Evolutionary conservation across 176 grass and related monocot species (phyloP).

Genomic region (Lolium perenne): DNA sequence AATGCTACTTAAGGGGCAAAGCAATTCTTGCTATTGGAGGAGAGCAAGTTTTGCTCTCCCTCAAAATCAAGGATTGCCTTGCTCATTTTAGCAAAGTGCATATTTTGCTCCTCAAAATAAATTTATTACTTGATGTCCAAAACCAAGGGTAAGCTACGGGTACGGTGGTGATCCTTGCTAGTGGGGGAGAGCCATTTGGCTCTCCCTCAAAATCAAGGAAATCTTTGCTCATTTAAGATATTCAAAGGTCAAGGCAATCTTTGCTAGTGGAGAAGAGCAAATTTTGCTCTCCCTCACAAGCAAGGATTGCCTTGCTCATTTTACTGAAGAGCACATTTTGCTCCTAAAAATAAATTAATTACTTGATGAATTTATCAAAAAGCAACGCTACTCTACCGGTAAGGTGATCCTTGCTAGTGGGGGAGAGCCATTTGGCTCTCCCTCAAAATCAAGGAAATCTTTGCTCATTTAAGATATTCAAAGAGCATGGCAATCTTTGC

Average conservation of each 20-base stretch:
- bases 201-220: not conserved
- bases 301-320: not conserved
- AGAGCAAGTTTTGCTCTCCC: not conserved
- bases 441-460: not conserved
- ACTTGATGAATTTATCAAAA: not conserved
- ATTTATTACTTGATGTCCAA: no score
- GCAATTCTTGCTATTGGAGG: not conserved
- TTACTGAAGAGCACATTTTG: not conserved
- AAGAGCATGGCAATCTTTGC: not conserved
- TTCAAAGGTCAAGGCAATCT: not conserved
- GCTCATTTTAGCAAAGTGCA: not conserved
- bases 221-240: not conserved
- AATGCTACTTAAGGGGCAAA: not conserved
- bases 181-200: not conserved
- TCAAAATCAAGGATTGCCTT: not conserved
- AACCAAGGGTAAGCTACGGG: no score
- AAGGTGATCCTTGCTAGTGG: constrained; percentile 6
- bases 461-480: not conserved
- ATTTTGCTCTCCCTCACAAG: not conserved
- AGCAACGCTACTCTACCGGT: not conserved
- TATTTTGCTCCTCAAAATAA: no score
- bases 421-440: not conserved
- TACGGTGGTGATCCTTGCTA: no score
- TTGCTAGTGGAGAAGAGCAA: not conserved
- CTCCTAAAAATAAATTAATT: not conserved